Conservation (phyloP, 805 yeast genomes). For the Wickerhamiella azymoides region DNA sequence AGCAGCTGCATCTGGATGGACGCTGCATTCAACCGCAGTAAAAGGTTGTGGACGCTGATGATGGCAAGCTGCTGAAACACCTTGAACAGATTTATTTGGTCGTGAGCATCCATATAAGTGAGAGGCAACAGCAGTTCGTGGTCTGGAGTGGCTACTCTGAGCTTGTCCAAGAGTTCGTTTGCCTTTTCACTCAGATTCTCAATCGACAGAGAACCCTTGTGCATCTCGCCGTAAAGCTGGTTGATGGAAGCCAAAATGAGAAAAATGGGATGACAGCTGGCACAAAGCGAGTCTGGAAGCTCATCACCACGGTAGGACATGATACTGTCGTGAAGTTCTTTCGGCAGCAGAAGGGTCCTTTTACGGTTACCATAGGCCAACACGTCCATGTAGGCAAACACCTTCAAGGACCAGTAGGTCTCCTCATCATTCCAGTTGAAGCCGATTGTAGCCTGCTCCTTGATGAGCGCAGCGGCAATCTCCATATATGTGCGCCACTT, state of each 20-base stretch:
- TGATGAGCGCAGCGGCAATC: conserved; percentile 51
- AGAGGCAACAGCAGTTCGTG: conserved; percentile 31
- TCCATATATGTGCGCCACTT: conserved; percentile 58
- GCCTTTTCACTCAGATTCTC: conserved; percentile 18
- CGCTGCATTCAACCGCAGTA: conserved; percentile 44
- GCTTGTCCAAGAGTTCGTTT: conserved; percentile 32
- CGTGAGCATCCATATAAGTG: conserved; percentile 38
- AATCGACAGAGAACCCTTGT: conserved; percentile 14
- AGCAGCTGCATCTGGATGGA: conserved; percentile 50
- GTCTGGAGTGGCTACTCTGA: conserved; percentile 41
- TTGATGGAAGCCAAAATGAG: conserved; percentile 55
- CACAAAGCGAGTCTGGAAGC: conserved; percentile 57
- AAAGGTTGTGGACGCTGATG: conserved; percentile 53
- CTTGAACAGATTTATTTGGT: conserved; percentile 59
- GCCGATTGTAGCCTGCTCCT: conserved; percentile 46
- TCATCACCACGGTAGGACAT: conserved; percentile 24
- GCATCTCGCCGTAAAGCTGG: conserved; percentile 37
- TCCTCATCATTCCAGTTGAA: conserved; percentile 40
- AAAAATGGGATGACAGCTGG: conserved; percentile 57
- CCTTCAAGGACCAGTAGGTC: conserved; percentile 58
- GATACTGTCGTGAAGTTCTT: conserved; percentile 43
- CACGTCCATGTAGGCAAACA: conserved; percentile 71
- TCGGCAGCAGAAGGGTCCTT: conserved; percentile 49
- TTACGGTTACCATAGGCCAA: conserved; percentile 44
- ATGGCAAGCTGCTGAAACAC: conserved; percentile 56